Base-by-base conservation (phyloP, 139 green algal genomes). In the Chlamydomonas sphaeroides region DNA sequence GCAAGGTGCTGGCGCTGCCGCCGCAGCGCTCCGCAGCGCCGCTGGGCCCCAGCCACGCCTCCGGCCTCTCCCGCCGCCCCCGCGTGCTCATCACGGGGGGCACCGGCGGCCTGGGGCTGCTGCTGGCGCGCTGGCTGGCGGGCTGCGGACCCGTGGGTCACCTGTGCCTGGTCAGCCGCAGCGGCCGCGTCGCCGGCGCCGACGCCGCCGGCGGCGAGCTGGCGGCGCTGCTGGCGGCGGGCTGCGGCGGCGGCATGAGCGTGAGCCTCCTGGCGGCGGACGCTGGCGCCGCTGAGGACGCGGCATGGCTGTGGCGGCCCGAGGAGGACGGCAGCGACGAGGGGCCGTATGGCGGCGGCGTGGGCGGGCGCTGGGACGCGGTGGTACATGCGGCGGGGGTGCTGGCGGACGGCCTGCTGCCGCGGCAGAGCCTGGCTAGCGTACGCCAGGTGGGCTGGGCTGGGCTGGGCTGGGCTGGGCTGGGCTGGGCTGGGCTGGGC, bases 1-100 rank as follows among this genome's bases (percentile, higher is more conserved):
- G 91, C 62, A 95, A 95, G 84, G 87, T 95, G 35, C 78, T 94
- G 5, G 65, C 88, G 10, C 56, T 39, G n/a, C 62, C 32, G 32
- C 68, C 71, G 65, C 69, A 33, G 28, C 56, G 62, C 51, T 33
- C 49, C 30, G 48, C 62, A 0, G 35, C 48, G 3, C 48, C 77
- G 35, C 32, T 42, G 48, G 36, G 57, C 1, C 35, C 63, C 35
- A 35, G 35, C 18, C 56, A 63, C 66, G 72, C 72, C 71, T 68
- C 51, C 38, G 67, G 70, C 32, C 32, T 73, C 38, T 56, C 67
- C 14, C 78, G 59, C 42, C 75, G 61, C 42, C 76, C 65, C 32
- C 59, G 65, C 11, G 86, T 92, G 20, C 85, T 85, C 23, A 80
- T 95, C 36, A 93, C 90, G 8, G 91, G 91, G 18, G 91, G 91